Evolutionary conservation across 2,329 filamentous ascomycete species (phyloP), one percentile per base, ranked within the genome.

Genomic region (Alternaria solani): DNA sequence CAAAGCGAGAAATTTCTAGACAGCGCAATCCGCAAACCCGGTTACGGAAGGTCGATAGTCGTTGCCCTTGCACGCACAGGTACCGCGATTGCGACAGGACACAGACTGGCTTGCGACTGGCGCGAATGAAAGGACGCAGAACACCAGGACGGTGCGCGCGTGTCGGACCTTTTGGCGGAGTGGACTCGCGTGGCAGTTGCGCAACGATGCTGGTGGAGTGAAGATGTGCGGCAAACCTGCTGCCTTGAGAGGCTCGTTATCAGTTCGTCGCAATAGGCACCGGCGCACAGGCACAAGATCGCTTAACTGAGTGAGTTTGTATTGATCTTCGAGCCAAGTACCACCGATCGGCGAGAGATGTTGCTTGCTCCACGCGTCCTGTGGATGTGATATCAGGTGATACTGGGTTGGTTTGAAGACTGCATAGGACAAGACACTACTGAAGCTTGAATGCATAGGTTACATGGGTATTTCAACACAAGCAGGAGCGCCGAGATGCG

Each of bases 141-240:
- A 38, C 23, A 8, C 34, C n/a, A 41, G 23, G 20, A 38, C 36
- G 16, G 28, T 25, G 34, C n/a, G 26, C 16, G 48, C n/a, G 39
- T 41, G 23, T 41, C 48, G 48, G 34, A 39, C 34, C 34, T 20
- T 20, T 51, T 23, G 39, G 28, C 34, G 32, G 36, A 9, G 7
- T 51, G 48, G 39, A n/a, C 23, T 32, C 48, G 39, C 23, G 23
- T 38, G 9, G 34, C 25, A 20, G 12, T 25, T 16, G 20, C 23
- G 23, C n/a, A 28, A 51, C 25, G 20, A 34, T 28, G 16, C 34
- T 51, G 11, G 6, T 51, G 41, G n/a, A 38, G 39, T 16, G 11
- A 51, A 51, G 34, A 34, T 16, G 23, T 41, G 23, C 48, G 48
- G 48, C 25, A 28, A 12, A 51, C 48, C 23, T 51, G 41, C 48